Conservation (phyloP, 495 filamentous ascomycete genomes). For the Talaromyces proteolyticus region DNA sequence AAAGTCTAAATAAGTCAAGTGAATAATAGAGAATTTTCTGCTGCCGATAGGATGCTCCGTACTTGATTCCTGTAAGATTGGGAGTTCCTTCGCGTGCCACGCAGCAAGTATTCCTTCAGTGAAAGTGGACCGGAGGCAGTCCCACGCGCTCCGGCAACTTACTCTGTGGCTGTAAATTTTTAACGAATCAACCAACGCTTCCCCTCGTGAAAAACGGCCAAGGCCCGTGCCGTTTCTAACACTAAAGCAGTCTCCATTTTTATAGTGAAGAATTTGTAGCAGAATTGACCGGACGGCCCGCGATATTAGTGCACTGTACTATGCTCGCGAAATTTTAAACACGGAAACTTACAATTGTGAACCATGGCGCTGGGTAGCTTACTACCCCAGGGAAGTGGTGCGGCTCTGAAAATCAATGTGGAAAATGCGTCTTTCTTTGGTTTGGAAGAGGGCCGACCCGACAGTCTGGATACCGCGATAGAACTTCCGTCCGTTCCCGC, state of each 20-base stretch:
- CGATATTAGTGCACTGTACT: not conserved
- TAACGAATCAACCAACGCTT: too few species aligned
- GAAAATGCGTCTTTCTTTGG: not conserved
- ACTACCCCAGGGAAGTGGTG: too few species aligned
- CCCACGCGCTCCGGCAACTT: not conserved
- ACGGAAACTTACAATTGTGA: slow-evolving; percentile 5
- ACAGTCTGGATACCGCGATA: slow-evolving; percentile 8
- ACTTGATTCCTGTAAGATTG: too few species aligned
- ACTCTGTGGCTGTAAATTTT: too few species aligned
- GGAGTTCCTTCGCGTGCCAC: too few species aligned
- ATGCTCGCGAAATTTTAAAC: not conserved
- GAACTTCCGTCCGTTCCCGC: slow-evolving; percentile 4
- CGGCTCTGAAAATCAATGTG: too few species aligned
- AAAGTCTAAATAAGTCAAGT: too few species aligned
- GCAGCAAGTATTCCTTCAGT: too few species aligned
- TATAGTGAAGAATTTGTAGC: not conserved
- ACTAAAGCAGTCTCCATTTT: not conserved
- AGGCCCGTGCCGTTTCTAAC: not conserved
- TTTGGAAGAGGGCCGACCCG: slow-evolving; percentile 5
- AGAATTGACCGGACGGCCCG: not conserved
- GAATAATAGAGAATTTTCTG: too few species aligned
- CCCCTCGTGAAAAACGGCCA: not conserved
- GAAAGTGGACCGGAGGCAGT: not conserved
- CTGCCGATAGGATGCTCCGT: too few species aligned
- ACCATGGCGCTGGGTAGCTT: slow-evolving; percentile 8